Base-by-base conservation (phyloP, 306 rosid genomes). In the Fagus sylvatica region DNA sequence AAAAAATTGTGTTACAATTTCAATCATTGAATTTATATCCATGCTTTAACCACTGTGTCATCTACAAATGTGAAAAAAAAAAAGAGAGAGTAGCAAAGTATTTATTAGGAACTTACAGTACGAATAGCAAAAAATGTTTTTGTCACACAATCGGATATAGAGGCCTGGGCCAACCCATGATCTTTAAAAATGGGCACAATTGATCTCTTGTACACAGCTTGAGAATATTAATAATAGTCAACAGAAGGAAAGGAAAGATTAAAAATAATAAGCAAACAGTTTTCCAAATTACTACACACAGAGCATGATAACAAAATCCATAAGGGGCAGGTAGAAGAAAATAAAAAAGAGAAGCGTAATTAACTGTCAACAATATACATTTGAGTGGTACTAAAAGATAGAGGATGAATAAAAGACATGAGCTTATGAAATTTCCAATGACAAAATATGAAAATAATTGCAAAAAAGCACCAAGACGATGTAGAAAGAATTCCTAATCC, bases 111-210 rank as follows among this genome's bases (percentile, higher is more conserved):
- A 22, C 28, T 22, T 22, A 22, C 28, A 22, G 28, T 22, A 72
- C 97, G 93, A 83, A 94, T 94, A 22, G 98, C 97, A 76, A 97
- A 90, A 85, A 94, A 89, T 46, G 98, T 94, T 87, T 94, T 97
- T 36, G 97, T 56, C 36, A 89, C 91, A 82, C 95, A 92, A 71
- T 94, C 98, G 76, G 98, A 85, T 71, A 94, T 90, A 71, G 91
- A 81, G 80, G 97, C 97, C 85, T 94, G 97, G 34, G 89, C 97
- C 89, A 86, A 64, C 22, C 98, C 98, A 87, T 94, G 93, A 9
- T 88, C 91, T 89, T 82, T 84, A 72, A 92, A 94, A 76, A 92
- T 89, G 1, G 97, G 92, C 43, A 94, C 79, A 61, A 97, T 94
- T 60, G 97, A 94, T 87, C 97, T 88, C 90, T 94, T 94, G 93